phyloP scores from a whole-genome alignment of 2,329 filamentous ascomycete species.

The Venturiaceae sp. region DNA sequence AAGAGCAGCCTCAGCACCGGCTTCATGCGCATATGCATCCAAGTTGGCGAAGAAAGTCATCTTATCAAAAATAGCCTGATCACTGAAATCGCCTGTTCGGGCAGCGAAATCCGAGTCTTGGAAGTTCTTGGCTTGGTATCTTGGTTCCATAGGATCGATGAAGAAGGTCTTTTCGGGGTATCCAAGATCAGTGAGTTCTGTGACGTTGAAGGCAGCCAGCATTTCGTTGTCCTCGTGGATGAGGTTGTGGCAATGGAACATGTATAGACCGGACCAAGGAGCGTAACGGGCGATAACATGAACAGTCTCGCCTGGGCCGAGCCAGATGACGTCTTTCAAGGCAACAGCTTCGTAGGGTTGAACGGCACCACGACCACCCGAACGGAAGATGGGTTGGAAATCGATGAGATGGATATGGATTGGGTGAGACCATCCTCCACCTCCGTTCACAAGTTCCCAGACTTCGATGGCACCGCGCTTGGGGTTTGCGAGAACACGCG shows the following conservation, averaged over 20 bases:
- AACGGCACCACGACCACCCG: background rate
- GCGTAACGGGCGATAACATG: background rate
- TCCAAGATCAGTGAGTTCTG: slow-evolving; percentile 5
- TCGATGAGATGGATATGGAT: background rate
- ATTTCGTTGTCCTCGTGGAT: slow-evolving; percentile 22
- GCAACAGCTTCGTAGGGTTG: background rate
- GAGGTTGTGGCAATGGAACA: slow-evolving; percentile 19
- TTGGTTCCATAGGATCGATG: background rate
- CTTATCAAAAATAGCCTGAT: slow-evolving; percentile 18
- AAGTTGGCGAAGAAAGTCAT: slow-evolving; percentile 20
- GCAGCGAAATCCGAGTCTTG: background rate
- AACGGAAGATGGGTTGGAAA: background rate
- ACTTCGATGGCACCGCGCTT: too few relatives aligned
- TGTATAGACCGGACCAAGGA: background rate
- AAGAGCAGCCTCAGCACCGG: slow-evolving; percentile 18
- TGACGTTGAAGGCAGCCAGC: slow-evolving; percentile 20
- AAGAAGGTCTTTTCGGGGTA: slow-evolving; percentile 11
- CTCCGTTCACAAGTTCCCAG: background rate
- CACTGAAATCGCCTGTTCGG: slow-evolving; percentile 14
- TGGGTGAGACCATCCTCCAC: background rate
- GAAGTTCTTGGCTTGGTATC: background rate
- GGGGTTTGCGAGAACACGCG: slow-evolving; percentile 13
- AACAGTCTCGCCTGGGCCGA: background rate
- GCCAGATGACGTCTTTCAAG: background rate
- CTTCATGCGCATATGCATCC: slow-evolving; percentile 18